These are phyloP conservation scores for Stephania yunnanensis DNA, from an alignment of 164 flowering plant genomes.

Conservation along the genomic window DNA sequence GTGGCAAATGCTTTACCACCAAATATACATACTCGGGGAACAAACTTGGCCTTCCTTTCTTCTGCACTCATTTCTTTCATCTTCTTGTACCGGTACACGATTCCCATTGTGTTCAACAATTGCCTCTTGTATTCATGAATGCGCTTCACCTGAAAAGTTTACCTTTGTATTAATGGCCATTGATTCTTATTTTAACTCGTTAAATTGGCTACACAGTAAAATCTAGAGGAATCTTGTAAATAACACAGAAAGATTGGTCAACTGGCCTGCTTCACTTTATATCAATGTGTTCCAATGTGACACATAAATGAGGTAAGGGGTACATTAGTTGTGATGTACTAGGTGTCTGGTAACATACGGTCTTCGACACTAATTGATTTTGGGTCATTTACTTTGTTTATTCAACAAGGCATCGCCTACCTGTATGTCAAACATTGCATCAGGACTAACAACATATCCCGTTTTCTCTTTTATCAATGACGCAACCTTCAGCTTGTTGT, in stretches of 20 bases:
- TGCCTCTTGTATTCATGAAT: conserved; percentile 96
- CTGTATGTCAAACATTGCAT: conserved; percentile 95
- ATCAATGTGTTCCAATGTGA: neutral
- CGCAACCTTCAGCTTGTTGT: conserved; percentile 70
- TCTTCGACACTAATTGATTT: neutral
- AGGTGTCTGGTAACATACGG: neutral
- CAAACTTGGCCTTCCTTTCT: conserved; percentile 64
- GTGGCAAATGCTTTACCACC: conserved; percentile 99
- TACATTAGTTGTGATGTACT: neutral
- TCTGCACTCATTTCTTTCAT: conserved; percentile 87
- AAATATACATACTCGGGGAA: conserved; percentile 91
- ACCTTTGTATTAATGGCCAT: neutral
- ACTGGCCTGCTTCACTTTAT: neutral
- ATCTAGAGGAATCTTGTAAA: neutral
- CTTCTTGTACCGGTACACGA: conserved; percentile 84
- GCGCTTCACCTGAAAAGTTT: conserved; percentile 70
- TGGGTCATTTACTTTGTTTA: neutral
- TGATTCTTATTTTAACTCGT: neutral
- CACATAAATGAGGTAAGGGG: neutral
- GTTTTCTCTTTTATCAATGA: conserved; percentile 73
- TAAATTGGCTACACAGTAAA: neutral
- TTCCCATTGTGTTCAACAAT: conserved; percentile 81
- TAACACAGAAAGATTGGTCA: neutral
- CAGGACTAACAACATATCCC: conserved; percentile 79
- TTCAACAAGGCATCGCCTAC: conserved; percentile 24